A percentile compares a stretch with the other conserved stretches of the same genome.
Evolutionary conservation across 495 filamentous ascomycete species (phyloP).

Genomic region (Trichoderma virens): DNA sequence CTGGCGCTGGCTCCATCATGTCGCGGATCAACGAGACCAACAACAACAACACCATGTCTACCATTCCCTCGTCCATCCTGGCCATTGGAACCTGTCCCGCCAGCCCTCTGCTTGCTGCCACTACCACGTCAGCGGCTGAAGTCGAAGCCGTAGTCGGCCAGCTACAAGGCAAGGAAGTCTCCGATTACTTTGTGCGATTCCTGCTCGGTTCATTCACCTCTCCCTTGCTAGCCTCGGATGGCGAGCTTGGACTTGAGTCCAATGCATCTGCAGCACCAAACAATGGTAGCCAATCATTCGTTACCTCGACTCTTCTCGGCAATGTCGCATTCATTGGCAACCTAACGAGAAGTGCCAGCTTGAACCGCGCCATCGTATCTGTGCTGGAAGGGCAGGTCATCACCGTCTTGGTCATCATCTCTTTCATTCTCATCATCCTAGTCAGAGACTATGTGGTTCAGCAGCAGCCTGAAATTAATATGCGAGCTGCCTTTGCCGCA

Average conservation of each 20-base stretch:
- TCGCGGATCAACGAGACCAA: conserved; percentile 15
- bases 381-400: conserved; percentile 89
- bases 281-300: background rate
- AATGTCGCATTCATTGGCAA: conserved; percentile 63
- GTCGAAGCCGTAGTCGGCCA: conserved; percentile 23
- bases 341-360: conserved; percentile 59
- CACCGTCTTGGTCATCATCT: conserved; percentile 78
- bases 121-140: conserved; percentile 25
- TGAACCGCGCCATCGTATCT: conserved; percentile 78
- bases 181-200: background rate
- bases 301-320: conserved; percentile 45
- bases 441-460: conserved; percentile 98
- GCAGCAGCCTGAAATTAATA: conserved; percentile 76
- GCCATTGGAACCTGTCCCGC: conserved; percentile 32
- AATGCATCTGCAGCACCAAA: background rate
- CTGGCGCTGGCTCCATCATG: conserved; percentile 39
- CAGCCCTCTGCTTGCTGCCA: conserved; percentile 34
- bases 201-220: conserved; percentile 11
- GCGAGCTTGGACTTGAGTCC: background rate
- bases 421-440: conserved; percentile 90
- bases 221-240: background rate
- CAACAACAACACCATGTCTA: background rate
- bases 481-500: conserved; percentile 47
- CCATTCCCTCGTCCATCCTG: background rate
- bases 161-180: conserved; percentile 15